phyloP scores from a whole-genome alignment of 257 asterid genomes.

The Apocynum venetum region DNA sequence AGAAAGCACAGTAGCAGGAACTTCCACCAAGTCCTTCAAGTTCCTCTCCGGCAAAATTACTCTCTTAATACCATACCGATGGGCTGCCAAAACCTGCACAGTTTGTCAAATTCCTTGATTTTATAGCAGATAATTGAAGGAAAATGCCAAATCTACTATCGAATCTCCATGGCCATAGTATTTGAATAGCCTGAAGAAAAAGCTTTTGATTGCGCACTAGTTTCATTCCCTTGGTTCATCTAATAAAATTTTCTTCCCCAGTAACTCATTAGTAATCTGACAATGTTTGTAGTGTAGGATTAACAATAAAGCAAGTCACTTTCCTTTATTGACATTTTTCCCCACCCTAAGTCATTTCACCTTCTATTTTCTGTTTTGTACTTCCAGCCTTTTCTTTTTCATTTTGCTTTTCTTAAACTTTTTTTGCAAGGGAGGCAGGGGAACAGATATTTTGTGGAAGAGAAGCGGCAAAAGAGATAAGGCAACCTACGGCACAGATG shows the following conservation, averaged over 20 bases:
- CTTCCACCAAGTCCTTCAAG: constrained; percentile 89
- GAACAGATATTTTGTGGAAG: not conserved
- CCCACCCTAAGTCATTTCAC: not conserved
- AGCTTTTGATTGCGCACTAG: not conserved
- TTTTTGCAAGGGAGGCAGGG: not conserved
- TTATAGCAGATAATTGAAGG: not conserved
- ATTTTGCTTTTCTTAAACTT: no score
- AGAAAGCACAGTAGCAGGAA: constrained; percentile 82
- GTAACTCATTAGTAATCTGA: not conserved
- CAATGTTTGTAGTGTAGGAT: not conserved
- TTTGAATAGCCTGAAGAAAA: not conserved
- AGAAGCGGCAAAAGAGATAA: not conserved
- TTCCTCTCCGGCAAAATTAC: constrained; percentile 94
- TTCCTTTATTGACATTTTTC: not conserved
- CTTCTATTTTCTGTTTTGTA: not conserved
- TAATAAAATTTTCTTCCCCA: not conserved
- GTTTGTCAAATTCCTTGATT: constrained; percentile 3
- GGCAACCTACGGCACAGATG: not conserved
- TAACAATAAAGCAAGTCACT: not conserved
- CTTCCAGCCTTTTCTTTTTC: not conserved
- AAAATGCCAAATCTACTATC: not conserved
- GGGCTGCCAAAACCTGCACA: constrained; percentile 92
- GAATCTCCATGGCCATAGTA: not conserved
- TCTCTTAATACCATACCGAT: constrained; percentile 90
- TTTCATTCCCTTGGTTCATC: not conserved